A percentile compares a stretch with the other conserved stretches of the same genome.
phyloP scores from a whole-genome alignment of 2,329 filamentous ascomycete genomes.

The Colletotrichum simmondsii region DNA sequence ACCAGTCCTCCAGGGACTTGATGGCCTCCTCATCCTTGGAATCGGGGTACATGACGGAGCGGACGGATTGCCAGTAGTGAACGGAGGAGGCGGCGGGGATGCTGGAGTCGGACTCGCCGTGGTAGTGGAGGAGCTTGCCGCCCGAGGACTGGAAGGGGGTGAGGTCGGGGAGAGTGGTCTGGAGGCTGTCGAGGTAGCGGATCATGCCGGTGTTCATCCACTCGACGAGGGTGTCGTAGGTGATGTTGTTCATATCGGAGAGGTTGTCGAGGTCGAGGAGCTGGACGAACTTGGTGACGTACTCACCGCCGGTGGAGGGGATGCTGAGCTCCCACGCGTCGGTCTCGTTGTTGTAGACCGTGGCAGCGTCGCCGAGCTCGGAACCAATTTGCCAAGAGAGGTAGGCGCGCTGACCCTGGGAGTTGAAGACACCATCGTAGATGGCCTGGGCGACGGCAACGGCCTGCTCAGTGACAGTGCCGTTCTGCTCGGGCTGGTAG shows the following conservation, averaged over 20 bases:
- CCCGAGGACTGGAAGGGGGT: constrained; percentile 59
- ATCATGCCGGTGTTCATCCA: constrained; percentile 63
- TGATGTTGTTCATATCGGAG: constrained; percentile 56
- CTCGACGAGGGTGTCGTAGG: constrained; percentile 65
- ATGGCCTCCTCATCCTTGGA: constrained; percentile 8
- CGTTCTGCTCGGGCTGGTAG: constrained; percentile 44
- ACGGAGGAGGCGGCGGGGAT: constrained; percentile 65
- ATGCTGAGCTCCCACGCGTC: constrained; percentile 46
- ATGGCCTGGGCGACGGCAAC: constrained; percentile 46
- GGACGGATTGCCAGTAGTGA: constrained; percentile 61
- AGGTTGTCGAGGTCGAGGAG: constrained; percentile 50
- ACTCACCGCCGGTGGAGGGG: constrained; percentile 46
- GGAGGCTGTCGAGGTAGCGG: constrained; percentile 49
- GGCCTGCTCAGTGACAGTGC: constrained; percentile 46
- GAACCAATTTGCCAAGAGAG: constrained; percentile 41
- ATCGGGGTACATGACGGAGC: constrained; percentile 56
- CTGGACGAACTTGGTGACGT: constrained; percentile 54
- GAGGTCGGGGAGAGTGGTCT: constrained; percentile 65
- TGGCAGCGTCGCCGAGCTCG: constrained; percentile 43
- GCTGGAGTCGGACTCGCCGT: constrained; percentile 65
- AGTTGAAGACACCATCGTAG: constrained; percentile 47
- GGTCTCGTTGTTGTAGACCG: constrained; percentile 46
- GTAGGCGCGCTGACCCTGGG: constrained; percentile 45
- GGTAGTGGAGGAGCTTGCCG: constrained; percentile 68
- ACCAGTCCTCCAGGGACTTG: constrained; percentile 25